Evolutionary conservation across 2,329 filamentous ascomycete species (phyloP).

Genomic region (Cladophialophora bantiana): DNA sequence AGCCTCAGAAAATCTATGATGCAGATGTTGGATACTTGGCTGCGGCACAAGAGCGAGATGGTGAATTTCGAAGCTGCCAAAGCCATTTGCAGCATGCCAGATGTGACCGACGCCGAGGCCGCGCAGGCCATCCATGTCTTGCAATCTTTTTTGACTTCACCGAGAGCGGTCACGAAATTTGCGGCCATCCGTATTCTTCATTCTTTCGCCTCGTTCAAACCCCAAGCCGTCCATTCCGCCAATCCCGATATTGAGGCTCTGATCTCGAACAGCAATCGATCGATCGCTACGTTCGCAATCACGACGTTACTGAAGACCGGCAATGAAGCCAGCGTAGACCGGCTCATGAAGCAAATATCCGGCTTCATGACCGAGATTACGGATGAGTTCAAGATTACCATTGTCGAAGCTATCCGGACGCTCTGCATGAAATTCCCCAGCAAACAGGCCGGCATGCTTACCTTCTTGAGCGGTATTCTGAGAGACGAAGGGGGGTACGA

Average conservation of each 20-base stretch:
- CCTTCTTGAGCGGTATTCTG: slow-evolving; percentile 95
- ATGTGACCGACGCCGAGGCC: slow-evolving; percentile 90
- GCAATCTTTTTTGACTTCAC: slow-evolving; percentile 95
- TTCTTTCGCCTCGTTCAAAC: slow-evolving; percentile 96
- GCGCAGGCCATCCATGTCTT: slow-evolving; percentile 92
- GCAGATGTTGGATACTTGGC: slow-evolving; percentile 92
- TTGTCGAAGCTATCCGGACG: slow-evolving; percentile 96
- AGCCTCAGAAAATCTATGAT: slow-evolving; percentile 95
- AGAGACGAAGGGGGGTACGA: slow-evolving; percentile 97
- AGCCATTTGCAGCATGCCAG: slow-evolving; percentile 92
- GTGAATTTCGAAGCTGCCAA: slow-evolving; percentile 99
- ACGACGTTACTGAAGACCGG: slow-evolving; percentile 98
- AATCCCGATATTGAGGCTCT: slow-evolving; percentile 97
- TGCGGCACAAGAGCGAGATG: slow-evolving; percentile 99
- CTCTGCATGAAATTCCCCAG: slow-evolving; percentile 96
- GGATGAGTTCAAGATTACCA: slow-evolving; percentile 99
- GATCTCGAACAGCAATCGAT: slow-evolving; percentile 96
- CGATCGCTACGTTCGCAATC: slow-evolving; percentile 97
- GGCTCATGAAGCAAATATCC: slow-evolving; percentile 97
- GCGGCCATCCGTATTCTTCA: slow-evolving; percentile 95
- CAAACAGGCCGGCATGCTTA: slow-evolving; percentile 97
- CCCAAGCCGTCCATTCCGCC: slow-evolving; percentile 86
- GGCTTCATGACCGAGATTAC: slow-evolving; percentile 99
- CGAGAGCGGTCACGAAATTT: slow-evolving; percentile 95
- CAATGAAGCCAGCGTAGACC: slow-evolving; percentile 95